Base-by-base conservation (phyloP, 1,284 basidiomycete genomes). In the Grifola frondosa region DNA sequence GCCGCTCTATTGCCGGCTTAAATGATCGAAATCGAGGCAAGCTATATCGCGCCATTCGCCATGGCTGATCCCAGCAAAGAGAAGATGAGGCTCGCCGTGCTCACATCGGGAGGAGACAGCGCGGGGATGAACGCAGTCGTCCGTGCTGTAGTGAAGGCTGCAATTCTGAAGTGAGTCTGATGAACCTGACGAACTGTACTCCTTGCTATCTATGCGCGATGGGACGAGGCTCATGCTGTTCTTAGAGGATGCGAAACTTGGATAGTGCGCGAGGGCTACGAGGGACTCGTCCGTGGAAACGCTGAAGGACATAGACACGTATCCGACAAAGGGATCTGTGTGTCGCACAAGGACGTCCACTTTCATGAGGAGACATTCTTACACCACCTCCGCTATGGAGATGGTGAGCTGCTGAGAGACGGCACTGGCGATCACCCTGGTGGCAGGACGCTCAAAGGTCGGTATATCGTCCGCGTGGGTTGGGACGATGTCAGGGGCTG, bases 401-500 rank as follows among this genome's bases (percentile, higher is more conserved):
- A 96, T 60, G 96, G 95, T 0, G 81, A 84, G 47, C 73, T 97
- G 26, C 73, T 99, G 40, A 88, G 81, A 56, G 91, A 98, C 59
- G 96, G 96, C 6, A 94, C 93, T 11, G 88, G 89, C 21, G 96
- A 98, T 58, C 75, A 74, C 52, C 66, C 73, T 9, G 69, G 74
- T 25, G 85, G 82, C 9, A 75, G 83, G 46, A 82, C 82, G 6
- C 77, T 98, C 53, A 92, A 88, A 59, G 94, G 94, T 1, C 77
- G 88, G 37, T 95, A 98, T 69, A 98, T 99, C 60, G 88, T 99
- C 33, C 78, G 92, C 48, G 95, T 97, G 3, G 97, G 96, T 5
- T 99, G 96, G 90, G 97, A 99, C 62, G 97, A 99, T 68, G 96
- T 98, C 19, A 76, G 92, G 24, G 91, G 92, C 5, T 99, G 95